Evolutionary conservation across 192 early-diverging fungal species (phyloP).

Genomic region (Rhizoclosmatium globosum): DNA sequence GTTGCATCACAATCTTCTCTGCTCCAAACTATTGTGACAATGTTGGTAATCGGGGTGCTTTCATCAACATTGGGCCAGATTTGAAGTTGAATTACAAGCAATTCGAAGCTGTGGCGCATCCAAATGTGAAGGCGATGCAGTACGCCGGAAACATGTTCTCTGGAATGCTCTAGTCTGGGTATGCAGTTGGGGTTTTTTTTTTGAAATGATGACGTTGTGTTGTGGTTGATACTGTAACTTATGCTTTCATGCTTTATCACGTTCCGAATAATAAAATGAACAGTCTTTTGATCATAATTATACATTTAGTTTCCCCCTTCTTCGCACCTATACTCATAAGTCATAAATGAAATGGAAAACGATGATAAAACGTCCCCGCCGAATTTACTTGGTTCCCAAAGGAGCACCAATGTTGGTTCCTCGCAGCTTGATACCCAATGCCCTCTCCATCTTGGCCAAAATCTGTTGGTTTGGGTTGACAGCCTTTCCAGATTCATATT

Average conservation of each 20-base stretch:
- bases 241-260: no score
- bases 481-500: slow-evolving; percentile 85
- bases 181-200: neutral
- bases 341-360: neutral
- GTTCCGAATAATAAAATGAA: no score
- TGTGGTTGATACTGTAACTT: no score
- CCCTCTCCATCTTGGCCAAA: slow-evolving; percentile 88
- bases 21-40: slow-evolving; percentile 99
- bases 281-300: no score
- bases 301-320: no score
- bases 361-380: slow-evolving; percentile 1
- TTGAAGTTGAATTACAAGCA: slow-evolving; percentile 82
- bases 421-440: slow-evolving; percentile 86
- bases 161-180: slow-evolving; percentile 27
- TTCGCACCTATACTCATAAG: no score
- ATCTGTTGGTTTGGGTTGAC: slow-evolving; percentile 92
- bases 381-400: slow-evolving; percentile 34
- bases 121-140: slow-evolving; percentile 57
- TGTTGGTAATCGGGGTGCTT: slow-evolving; percentile 91
- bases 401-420: slow-evolving; percentile 68
- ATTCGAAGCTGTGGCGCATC: slow-evolving; percentile 81
- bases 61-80: slow-evolving; percentile 88
- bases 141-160: slow-evolving; percentile 48
- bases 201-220: neutral
- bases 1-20: slow-evolving; percentile 93